Base-by-base conservation (phyloP, 345 rosid species). In the Citrus cavaleriei region DNA sequence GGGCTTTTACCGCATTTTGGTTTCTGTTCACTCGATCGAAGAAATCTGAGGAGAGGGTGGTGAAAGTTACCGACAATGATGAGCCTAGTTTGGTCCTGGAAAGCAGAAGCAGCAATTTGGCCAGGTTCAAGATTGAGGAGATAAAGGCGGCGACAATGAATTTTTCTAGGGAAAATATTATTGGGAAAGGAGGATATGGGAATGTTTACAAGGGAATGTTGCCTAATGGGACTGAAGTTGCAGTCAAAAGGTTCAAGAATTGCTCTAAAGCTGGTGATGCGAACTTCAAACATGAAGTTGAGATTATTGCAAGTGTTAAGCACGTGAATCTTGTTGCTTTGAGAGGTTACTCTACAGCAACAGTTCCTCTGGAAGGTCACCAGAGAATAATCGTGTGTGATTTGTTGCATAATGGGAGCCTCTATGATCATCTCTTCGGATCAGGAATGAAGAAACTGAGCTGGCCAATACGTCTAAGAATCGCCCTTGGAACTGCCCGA, bases 311-410 rank as follows among this genome's bases (percentile, higher is more conserved):
- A 59, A 88, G 88, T 75, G 82, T 86, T 30, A 79, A 51, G 62
- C 91, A 84, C 77, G 83, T 84, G 69, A 84, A 88, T 72, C 87
- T 88, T 55, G 80, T 86, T n/a, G 80, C 87, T 10, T 66, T 86
- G 69, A 81, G 81, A 79, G 91, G 89, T 71, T 88, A 86, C 30
- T 84, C 89, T 49, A 83, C 78, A 7, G 60, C 84, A 37, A 79
- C 84, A 35, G 72, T 79, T 69, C 83, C 84, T 4, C 2, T 49
- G 30, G 82, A 81, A 79, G 82, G 86, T 27, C 83, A 84, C 55
- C 89, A 86, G 9, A 70, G 91, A 64, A 81, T 88, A 40, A 82
- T 84, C 30, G 77, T 84, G 2, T 84, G 85, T 6, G 89, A 88
- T 75, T 30, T 88, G 74, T 75, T 84, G 81, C 81, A 35, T 10